Base-by-base conservation (phyloP, 331 rosid genomes). In the Rosa hybrid region DNA sequence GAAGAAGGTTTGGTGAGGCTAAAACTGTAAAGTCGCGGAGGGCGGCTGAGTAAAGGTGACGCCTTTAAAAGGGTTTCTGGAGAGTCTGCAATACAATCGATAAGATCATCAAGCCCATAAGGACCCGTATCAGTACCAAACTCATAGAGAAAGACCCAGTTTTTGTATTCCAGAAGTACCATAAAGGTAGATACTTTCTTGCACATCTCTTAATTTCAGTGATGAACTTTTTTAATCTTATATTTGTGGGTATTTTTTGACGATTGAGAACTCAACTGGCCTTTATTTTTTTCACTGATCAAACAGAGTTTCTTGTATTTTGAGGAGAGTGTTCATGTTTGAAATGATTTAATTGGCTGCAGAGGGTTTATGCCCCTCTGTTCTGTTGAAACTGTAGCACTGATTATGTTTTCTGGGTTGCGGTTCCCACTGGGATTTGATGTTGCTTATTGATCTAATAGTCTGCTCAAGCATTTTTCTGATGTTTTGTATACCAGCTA, bases 1-100 rank as follows among this genome's bases (percentile, higher is more conserved):
- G 34, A 45, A 23, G 38, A 44, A 14, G 21, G 27, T 64, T 46
- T 53, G 72, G 80, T 77, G 80, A 64, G 80, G 60, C 13, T 46
- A 27, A 46, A 48, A 34, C 30, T 18, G 72, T 46, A 46, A 7
- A 45, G 6, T 16, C 17, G 8, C 2, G 10, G 60, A 62, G 12
- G 8, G 18, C 60, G 7, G 30, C 46, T 62, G 45, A 25, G 1
- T 65, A 16, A n/a, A 21, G 18, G 4, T 13, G 56, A 21, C 13
- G 25, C 13, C 4, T 12, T 25, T 0, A 30, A 2, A 8, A 34
- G 12, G 30, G 48, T 11, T 42, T 25, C 38, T 12, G 34, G 53
- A 8, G 1, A 20, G 39, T 2, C 41, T 34, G 68, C 68, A 25
- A 25, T 27, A 62, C 12, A 5, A 12, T 27, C 4, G 68, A 12